Conservation (phyloP, 1,139 yeast genomes). For the Diutina scorzettiae region DNA sequence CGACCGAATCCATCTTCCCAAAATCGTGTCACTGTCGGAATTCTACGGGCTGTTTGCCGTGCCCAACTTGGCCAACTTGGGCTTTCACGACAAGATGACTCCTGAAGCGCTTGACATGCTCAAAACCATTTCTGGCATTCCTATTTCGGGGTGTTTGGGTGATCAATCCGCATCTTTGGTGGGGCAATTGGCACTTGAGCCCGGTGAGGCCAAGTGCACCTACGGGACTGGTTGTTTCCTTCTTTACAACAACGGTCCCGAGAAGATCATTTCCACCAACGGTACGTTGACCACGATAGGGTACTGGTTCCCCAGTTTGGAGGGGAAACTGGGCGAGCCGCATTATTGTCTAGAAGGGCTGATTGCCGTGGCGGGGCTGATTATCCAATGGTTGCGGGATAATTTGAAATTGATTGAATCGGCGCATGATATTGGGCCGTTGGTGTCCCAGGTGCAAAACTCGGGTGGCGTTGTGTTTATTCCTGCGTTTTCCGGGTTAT, state of each 20-base stretch:
- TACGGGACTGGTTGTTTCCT: constrained; percentile 95
- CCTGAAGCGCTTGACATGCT: constrained; percentile 39
- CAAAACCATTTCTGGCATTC: constrained; percentile 42
- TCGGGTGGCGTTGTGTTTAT: constrained; percentile 92
- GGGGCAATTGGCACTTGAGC: constrained; percentile 77
- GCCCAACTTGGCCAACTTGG: constrained; percentile 42
- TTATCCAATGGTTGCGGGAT: constrained; percentile 90
- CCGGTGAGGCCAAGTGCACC: constrained; percentile 91
- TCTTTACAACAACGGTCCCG: constrained; percentile 73
- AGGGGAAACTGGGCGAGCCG: constrained; percentile 44
- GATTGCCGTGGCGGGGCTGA: constrained; percentile 92
- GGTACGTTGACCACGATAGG: constrained; percentile 88
- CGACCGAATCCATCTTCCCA: constrained; percentile 58
- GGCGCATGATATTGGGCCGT: constrained; percentile 83
- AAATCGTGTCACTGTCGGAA: constrained; percentile 72
- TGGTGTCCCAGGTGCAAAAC: constrained; percentile 70
- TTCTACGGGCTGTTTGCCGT: constrained; percentile 61
- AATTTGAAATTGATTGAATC: constrained; percentile 71
- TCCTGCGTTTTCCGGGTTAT: constrained; percentile 89
- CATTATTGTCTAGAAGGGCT: constrained; percentile 92
- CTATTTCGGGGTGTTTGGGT: constrained; percentile 85
- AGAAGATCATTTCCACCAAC: constrained; percentile 52
- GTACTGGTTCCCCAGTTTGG: constrained; percentile 69
- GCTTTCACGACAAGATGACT: constrained; percentile 41
- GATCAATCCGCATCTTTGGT: constrained; percentile 92